Evolutionary conservation across 495 filamentous ascomycete species (phyloP), one percentile per base, ranked within the genome.

Genomic region (Lasiosphaeria ovina): DNA sequence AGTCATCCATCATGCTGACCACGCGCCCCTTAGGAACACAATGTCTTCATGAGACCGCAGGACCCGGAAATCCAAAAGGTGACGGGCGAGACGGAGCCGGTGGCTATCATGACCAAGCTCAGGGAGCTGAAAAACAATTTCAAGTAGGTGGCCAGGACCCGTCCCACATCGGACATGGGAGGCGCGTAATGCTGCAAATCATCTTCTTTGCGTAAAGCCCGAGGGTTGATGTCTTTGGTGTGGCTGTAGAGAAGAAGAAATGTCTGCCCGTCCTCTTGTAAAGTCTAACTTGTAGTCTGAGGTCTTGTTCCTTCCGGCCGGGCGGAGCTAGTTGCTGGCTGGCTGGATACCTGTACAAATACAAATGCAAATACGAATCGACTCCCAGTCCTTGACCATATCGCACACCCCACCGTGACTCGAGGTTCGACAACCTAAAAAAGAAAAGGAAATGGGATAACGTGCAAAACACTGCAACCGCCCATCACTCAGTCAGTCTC

Each of bases 31-130:
- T 47, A 95, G 93, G 74, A 91, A 72, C 93, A 98, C 72, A 98
- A 98, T 71, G 92, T 97, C 3, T 98, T 98, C 67, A 98, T 98
- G 94, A 83, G 86, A 58, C 83, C 94, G 14, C 48, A 93, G 89
- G 93, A 98, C 68, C 89, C 90, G 6, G 83, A 80, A 62, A 86
- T 98, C 59, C 90, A 93, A 72, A 87, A 92, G 76, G 89, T 81
- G 16, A 93, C 91, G 0, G 92, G 91, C 56, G 84, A 91, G 76
- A 91, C 82, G 9, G 83, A 93, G 17, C 89, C 93, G 0, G 82
- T 95, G 3, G 88, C 90, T 24, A 92, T 98, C 7, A 96, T 98
- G 89, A 83, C 79, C 32, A 85, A 87, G 60, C 75, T 98, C 63
- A 79, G 94, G 60, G 90, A 95, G 70, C 89, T 97, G 90, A 98